A percentile compares a stretch with the other conserved stretches of the same genome.
phyloP scores from a whole-genome alignment of 192 early-diverging fungal species.

The Funneliformis geosporum region DNA sequence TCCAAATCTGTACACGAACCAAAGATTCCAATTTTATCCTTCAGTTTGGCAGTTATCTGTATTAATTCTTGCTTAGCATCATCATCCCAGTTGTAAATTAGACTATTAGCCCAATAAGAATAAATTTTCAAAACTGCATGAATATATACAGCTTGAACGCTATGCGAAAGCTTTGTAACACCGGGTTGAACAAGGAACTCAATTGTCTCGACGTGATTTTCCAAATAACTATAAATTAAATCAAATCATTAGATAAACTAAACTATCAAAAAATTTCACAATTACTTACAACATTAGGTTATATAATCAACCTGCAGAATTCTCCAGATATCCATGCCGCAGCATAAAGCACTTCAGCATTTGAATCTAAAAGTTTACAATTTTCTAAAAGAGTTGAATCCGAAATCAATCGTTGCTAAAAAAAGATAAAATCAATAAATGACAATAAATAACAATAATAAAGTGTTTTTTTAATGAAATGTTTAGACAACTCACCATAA shows the following conservation, averaged over 20 bases:
- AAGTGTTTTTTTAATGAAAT: too few relatives aligned
- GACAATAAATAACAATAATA: neutral
- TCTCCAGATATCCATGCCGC: constrained; percentile 94
- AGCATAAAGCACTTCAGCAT: constrained; percentile 74
- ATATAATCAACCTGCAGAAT: constrained; percentile 63
- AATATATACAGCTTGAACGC: constrained; percentile 68
- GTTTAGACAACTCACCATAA: constrained; percentile 56
- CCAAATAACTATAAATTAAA: constrained; percentile 34
- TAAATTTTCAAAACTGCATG: constrained; percentile 75
- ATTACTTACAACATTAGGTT: neutral
- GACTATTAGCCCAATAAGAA: constrained; percentile 57
- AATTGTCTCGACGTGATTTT: constrained; percentile 43
- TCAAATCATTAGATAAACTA: neutral
- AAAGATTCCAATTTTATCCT: constrained; percentile 52
- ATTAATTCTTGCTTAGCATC: constrained; percentile 52
- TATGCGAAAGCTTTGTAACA: constrained; percentile 53
- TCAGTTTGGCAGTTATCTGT: constrained; percentile 47
- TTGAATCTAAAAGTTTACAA: constrained; percentile 58
- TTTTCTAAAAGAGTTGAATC: constrained; percentile 65
- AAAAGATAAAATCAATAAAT: neutral
- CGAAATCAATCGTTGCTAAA: constrained; percentile 66
- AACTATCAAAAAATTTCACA: neutral
- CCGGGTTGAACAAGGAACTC: constrained; percentile 45
- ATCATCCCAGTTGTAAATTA: constrained; percentile 53
- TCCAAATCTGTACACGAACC: constrained; percentile 64